Evolutionary conservation across 371 early-diverging fungal species (phyloP), one percentile per base, ranked within the genome.

Genomic region (Syncephalis plumigaleata): DNA sequence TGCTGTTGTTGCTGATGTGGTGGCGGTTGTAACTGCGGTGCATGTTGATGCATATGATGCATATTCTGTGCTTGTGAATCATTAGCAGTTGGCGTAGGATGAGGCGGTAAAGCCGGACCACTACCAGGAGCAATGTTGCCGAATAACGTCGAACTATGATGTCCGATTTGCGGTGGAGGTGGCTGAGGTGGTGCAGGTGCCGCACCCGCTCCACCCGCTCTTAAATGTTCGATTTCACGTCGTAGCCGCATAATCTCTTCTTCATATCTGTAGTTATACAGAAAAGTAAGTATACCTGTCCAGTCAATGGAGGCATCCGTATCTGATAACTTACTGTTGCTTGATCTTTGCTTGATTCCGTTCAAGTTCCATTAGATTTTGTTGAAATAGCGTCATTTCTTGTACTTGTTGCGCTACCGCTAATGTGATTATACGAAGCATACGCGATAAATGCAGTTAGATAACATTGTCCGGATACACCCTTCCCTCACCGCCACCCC

Each of bases 331-430:
- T 51, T 63, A 73, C 73, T 79, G 74, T 54, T 73, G 71, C 66
- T 87, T 86, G 44, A 84, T 73, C 36, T 67, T 68, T 49, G 73
- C 70, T 45, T 90, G 87, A 24, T 73, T 66, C 47, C 79, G 68
- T 51, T 90, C 88, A 39, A 90, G 68, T 46, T 90, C 91, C 38
- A 61, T 63, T 39, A 91, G 54, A 45, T 60, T 73, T 58, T 84
- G 81, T 56, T 87, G 84, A 53, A 87, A 71, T 5, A 66, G 56
- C 42, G 61, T 63, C 58, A 87, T 71, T 59, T 90, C 91, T 54
- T 66, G 65, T 45, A 85, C 70, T 61, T 91, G 91, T 44, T 63
- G 21, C 20, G 17, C 39, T 37, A 36, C 21, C 18, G 40, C 23
- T 8, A 49, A 39, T 4, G 20, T 46, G 26, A 53, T 48, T 23